Evolutionary conservation across 2,329 filamentous ascomycete species (phyloP).

Genomic region (Hymenoscyphus fraxineus): DNA sequence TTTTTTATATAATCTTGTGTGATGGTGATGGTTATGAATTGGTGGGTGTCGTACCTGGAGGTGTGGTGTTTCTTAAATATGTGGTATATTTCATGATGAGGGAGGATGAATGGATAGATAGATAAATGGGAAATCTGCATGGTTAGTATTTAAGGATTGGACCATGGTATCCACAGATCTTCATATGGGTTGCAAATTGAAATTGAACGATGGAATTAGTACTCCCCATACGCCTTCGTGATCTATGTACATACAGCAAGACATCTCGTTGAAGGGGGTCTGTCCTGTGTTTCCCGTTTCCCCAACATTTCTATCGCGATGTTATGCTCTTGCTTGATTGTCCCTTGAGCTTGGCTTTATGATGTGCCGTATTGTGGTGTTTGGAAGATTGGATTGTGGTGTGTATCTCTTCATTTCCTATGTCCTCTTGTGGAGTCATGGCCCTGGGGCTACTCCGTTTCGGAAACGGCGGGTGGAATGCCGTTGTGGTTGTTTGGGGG

Average conservation of each 20-base stretch:
- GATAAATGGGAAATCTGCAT: background rate
- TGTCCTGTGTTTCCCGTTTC: background rate
- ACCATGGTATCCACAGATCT: background rate
- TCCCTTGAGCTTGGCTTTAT: too few relatives aligned
- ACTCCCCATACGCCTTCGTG: background rate
- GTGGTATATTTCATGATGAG: background rate
- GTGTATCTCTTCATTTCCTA: too few relatives aligned
- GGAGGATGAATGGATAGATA: background rate
- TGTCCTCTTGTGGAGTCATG: too few relatives aligned
- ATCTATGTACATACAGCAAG: background rate
- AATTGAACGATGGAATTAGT: background rate
- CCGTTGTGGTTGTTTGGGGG: too few relatives aligned
- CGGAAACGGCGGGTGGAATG: too few relatives aligned
- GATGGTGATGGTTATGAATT: background rate
- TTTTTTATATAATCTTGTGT: background rate
- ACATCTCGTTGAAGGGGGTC: background rate
- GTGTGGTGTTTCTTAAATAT: background rate
- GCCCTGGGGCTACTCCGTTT: too few relatives aligned
- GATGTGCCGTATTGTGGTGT: too few relatives aligned
- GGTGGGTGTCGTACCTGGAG: background rate
- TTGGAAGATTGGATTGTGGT: too few relatives aligned
- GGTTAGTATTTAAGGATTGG: background rate
- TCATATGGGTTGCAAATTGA: background rate
- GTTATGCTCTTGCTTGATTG: background rate
- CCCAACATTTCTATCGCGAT: too few relatives aligned